Percentiles rank a stretch among this genome's conserved stretches.
Conservation (phyloP, 345 rosid species). For the Eucalyptus viminalis region DNA sequence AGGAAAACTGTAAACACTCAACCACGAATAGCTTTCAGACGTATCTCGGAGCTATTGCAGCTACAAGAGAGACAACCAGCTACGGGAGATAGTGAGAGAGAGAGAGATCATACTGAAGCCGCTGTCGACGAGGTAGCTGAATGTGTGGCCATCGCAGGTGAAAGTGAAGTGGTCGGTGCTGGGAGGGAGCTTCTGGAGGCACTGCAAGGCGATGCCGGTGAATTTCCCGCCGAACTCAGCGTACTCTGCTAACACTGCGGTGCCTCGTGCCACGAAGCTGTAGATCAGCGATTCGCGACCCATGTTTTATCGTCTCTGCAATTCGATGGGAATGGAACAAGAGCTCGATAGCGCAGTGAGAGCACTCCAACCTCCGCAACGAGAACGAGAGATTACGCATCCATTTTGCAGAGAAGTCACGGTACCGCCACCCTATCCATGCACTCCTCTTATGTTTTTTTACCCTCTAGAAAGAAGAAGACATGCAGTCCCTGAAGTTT, state of each 20-base stretch:
- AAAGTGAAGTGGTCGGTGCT: neutral
- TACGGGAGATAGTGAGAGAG: too few species aligned
- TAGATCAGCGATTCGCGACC: neutral
- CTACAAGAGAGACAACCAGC: too few species aligned
- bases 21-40: too few species aligned
- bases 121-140: too few species aligned
- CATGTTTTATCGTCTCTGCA: neutral
- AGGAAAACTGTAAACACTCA: too few species aligned
- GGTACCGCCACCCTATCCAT: neutral
- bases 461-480: neutral
- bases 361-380: neutral
- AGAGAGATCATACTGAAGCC: too few species aligned
- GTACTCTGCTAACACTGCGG: neutral
- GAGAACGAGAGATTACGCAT: neutral
- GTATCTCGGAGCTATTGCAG: too few species aligned
- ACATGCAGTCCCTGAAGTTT: neutral
- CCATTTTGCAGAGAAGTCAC: neutral
- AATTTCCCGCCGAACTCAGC: neutral
- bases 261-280: neutral
- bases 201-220: neutral
- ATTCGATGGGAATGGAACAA: accelerated
- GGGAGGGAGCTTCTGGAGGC: neutral
- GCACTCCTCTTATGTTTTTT: neutral
- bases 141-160: too few species aligned
- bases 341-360: neutral